A percentile compares a stretch with the other conserved stretches of the same genome.
Conservation (phyloP, 1,284 basidiomycete species). For the Papiliotrema laurentii region DNA sequence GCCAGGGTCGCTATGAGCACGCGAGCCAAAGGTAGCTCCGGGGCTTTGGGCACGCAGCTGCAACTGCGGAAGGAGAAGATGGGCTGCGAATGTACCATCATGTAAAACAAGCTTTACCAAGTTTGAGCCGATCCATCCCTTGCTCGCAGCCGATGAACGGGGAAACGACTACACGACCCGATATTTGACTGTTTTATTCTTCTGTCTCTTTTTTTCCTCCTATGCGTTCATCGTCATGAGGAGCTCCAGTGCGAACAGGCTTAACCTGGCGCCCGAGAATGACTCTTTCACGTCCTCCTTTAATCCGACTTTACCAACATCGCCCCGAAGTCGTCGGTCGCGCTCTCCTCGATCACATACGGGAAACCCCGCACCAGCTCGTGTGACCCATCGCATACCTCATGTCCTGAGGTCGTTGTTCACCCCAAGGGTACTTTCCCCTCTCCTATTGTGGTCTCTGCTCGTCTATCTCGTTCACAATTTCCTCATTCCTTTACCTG, state of each 20-base stretch:
- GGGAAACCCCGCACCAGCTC: background rate
- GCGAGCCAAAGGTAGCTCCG: slow-evolving; percentile 57
- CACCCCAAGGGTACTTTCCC: slow-evolving; percentile 15
- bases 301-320: background rate
- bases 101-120: slow-evolving; percentile 10
- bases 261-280: background rate
- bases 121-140: too few relatives aligned
- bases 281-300: background rate
- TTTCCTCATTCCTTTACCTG: slow-evolving; percentile 20
- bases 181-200: too few relatives aligned
- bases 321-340: background rate
- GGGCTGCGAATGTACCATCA: slow-evolving; percentile 18
- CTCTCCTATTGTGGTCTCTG: slow-evolving; percentile 21
- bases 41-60: background rate
- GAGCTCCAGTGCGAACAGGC: too few relatives aligned
- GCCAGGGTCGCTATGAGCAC: slow-evolving; percentile 76
- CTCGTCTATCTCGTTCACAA: slow-evolving; percentile 23
- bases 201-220: too few relatives aligned
- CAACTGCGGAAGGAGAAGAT: background rate
- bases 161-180: too few relatives aligned
- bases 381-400: background rate
- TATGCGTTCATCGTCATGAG: too few relatives aligned
- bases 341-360: background rate
- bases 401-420: slow-evolving; percentile 3
- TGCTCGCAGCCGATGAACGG: too few relatives aligned